Conservation (phyloP, 2,329 filamentous ascomycete species). For the Alternaria rosae region DNA sequence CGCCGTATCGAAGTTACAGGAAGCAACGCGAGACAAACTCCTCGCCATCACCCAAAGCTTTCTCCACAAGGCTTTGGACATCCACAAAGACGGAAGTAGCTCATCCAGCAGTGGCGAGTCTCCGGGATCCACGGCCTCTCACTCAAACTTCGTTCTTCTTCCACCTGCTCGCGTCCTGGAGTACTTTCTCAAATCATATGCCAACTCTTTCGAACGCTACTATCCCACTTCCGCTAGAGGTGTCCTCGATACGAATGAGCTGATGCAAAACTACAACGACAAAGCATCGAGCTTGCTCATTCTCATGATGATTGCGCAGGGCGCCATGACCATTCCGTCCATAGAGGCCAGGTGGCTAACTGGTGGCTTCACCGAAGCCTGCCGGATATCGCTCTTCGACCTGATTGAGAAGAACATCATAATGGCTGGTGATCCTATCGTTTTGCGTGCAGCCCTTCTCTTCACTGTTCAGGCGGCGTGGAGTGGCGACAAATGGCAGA, state of each 20-base stretch:
- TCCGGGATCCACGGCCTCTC: slow-evolving; percentile 55
- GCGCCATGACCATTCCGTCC: slow-evolving; percentile 70
- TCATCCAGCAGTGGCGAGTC: slow-evolving; percentile 54
- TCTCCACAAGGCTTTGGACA: slow-evolving; percentile 73
- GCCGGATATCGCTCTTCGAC: slow-evolving; percentile 75
- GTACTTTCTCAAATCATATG: slow-evolving; percentile 71
- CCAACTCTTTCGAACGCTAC: slow-evolving; percentile 71
- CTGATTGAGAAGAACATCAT: slow-evolving; percentile 75
- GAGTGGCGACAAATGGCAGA: slow-evolving; percentile 80
- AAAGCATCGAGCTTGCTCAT: slow-evolving; percentile 71
- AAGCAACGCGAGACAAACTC: slow-evolving; percentile 70
- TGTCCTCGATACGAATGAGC: slow-evolving; percentile 70
- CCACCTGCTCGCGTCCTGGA: slow-evolving; percentile 72
- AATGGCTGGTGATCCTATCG: slow-evolving; percentile 69
- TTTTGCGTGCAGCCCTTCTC: slow-evolving; percentile 70
- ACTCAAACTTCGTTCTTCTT: slow-evolving; percentile 69
- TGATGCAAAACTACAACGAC: slow-evolving; percentile 68
- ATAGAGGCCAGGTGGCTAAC: slow-evolving; percentile 71
- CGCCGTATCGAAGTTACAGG: slow-evolving; percentile 58
- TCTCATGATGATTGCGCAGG: slow-evolving; percentile 76
- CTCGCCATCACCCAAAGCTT: slow-evolving; percentile 76
- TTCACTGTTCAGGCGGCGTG: slow-evolving; percentile 74
- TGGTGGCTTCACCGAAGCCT: slow-evolving; percentile 72
- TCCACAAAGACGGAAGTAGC: slow-evolving; percentile 63
- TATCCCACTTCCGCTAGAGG: slow-evolving; percentile 69